These are phyloP conservation scores for Neurospora hispaniola DNA, from an alignment of 495 filamentous ascomycete species.

Conservation along the genomic window DNA sequence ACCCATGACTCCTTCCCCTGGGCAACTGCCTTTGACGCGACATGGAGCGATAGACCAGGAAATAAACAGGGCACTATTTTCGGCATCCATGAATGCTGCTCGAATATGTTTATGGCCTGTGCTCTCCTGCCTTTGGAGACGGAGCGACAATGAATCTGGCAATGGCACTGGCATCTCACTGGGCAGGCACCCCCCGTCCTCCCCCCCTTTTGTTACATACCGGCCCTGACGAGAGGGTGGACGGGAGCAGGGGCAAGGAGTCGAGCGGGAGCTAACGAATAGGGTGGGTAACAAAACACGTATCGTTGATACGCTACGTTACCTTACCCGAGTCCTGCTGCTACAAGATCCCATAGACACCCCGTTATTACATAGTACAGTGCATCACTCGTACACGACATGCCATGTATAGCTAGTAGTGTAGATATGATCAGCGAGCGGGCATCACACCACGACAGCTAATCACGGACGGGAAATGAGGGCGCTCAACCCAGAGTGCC, in stretches of 20 bases:
- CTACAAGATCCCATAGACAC: neutral
- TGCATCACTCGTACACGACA: neutral
- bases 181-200: neutral
- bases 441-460: neutral
- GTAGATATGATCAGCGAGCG: neutral
- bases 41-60: too few relatives aligned
- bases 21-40: neutral
- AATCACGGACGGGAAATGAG: neutral
- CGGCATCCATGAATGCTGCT: neutral
- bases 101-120: neutral
- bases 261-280: neutral
- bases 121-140: neutral
- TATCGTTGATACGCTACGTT: neutral
- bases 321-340: neutral
- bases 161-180: neutral
- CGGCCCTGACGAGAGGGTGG: neutral
- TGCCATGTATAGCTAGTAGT: neutral
- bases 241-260: neutral
- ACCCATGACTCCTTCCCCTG: neutral
- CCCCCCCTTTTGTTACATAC: neutral
- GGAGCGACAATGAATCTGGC: neutral
- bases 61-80: too few relatives aligned
- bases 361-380: neutral
- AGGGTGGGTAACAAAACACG: neutral
- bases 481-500: neutral